A percentile compares a stretch with the other conserved stretches of the same genome.
These are phyloP conservation scores for Stygiomarasmius scandens DNA, from an alignment of 1,284 basidiomycete species.

Conservation along the genomic window DNA sequence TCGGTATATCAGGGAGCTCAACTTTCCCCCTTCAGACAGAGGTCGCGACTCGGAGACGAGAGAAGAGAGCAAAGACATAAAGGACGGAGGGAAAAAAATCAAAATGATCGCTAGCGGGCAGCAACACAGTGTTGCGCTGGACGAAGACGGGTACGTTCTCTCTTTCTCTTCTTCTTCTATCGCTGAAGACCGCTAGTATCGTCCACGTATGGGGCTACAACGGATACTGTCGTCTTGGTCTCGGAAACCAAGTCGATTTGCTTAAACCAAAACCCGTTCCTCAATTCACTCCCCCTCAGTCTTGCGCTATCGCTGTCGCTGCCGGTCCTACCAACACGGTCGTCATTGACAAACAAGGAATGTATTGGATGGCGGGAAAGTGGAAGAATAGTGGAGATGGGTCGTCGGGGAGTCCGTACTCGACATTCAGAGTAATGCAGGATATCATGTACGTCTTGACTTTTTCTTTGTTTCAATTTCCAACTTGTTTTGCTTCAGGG, in stretches of 20 bases:
- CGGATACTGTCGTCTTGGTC: constrained; percentile 78
- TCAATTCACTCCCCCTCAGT: constrained; percentile 32
- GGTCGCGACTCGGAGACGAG: too few species aligned
- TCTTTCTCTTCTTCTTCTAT: neutral
- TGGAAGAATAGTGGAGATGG: constrained; percentile 34
- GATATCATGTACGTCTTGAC: constrained; percentile 15
- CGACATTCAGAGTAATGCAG: constrained; percentile 52
- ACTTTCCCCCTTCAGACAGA: too few species aligned
- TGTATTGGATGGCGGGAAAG: constrained; percentile 87
- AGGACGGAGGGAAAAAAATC: constrained; percentile 67
- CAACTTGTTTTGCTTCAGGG: constrained; percentile 10
- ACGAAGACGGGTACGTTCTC: constrained; percentile 64
- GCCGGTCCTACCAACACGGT: constrained; percentile 79
- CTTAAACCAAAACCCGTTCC: constrained; percentile 79
- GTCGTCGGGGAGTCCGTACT: constrained; percentile 4
- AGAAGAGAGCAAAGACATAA: too few species aligned
- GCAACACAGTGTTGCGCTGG: constrained; percentile 85
- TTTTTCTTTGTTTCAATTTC: constrained; percentile 43
- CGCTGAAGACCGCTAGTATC: constrained; percentile 38
- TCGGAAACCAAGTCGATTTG: constrained; percentile 84
- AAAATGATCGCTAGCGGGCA: constrained; percentile 83
- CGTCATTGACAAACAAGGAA: constrained; percentile 81
- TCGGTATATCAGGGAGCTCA: constrained; percentile 30
- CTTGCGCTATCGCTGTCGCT: too few species aligned
- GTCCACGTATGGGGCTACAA: constrained; percentile 91